phyloP scores from a whole-genome alignment of 805 yeast genomes.

The Teunomyces tritomae region DNA sequence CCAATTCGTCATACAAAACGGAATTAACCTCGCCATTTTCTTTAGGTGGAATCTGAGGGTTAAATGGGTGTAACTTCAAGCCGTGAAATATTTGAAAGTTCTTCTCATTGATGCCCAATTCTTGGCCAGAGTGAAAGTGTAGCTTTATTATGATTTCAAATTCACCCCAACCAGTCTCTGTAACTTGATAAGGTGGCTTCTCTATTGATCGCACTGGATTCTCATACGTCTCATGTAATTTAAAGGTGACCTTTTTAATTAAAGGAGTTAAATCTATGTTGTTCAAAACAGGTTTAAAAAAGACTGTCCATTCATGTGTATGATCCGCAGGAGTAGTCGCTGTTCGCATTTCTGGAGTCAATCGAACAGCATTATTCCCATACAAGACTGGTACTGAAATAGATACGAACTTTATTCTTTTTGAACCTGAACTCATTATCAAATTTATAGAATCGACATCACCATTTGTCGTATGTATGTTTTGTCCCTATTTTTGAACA shows the following conservation, averaged over 20 bases:
- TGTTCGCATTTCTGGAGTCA: constrained; percentile 43
- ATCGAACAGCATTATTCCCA: constrained; percentile 76
- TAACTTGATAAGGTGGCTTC: constrained; percentile 87
- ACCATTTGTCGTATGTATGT: neutral
- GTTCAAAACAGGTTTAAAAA: constrained; percentile 67
- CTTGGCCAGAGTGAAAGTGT: constrained; percentile 79
- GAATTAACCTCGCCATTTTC: constrained; percentile 44
- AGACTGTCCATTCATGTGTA: constrained; percentile 94
- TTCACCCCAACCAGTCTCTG: constrained; percentile 99
- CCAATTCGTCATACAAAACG: constrained; percentile 79
- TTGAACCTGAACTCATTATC: constrained; percentile 12
- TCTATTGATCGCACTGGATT: constrained; percentile 85
- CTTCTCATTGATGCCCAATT: constrained; percentile 66
- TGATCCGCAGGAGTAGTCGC: constrained; percentile 80
- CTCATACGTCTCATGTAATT: constrained; percentile 90
- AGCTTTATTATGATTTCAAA: constrained; percentile 88
- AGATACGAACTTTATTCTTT: constrained; percentile 37
- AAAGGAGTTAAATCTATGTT: constrained; percentile 78
- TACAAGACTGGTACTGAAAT: constrained; percentile 76
- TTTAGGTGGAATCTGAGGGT: constrained; percentile 35
- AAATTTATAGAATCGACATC: neutral
- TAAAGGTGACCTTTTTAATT: constrained; percentile 88
- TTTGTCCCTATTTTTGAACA: neutral
- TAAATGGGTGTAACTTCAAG: constrained; percentile 87
- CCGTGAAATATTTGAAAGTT: constrained; percentile 84